Evolutionary conservation across 352 stramenopile species (phyloP), one percentile per base, ranked within the genome.

Genomic region (Pythium diclinum): DNA sequence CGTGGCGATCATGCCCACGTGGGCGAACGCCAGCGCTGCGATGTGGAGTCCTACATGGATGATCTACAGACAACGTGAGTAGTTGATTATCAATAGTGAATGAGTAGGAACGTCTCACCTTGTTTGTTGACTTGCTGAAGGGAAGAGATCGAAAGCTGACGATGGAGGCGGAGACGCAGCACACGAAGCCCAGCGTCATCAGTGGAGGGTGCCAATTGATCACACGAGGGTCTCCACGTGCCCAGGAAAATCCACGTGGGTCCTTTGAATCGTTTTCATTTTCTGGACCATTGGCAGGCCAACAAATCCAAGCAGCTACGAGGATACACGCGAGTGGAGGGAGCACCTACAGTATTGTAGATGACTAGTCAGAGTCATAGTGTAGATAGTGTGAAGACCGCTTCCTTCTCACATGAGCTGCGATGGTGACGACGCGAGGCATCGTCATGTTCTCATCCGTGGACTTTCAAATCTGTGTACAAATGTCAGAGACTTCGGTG

Each of bases 201-300:
- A 96, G 75, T 48, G 91, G 55, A 49, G 87, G 87, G 68, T 96
- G 87, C 86, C 87, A 96, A 56, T 93, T 93, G 71, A 95, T 94
- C 54, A 96, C 84, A 28, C 36, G 36, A 14, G 36, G 10, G 11
- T 42, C 36, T n/a, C 36, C 36, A 14, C 13, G 9, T 17, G 13
- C 10, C 36, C 36, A 42, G 1, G 9, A 42, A 42, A 42, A 14
- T 11, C 36, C 36, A 16, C 4, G 5, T 16, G 3, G 4, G 36
- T 14, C 16, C 2, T 17, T 17, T 11, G 36, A 17, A 9, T 38
- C 6, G 33, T 5, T 38, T 38, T 1, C 7, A 38, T 13, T 9
- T 38, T 1, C 10, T 13, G 10, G 0, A 6, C 10, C 33, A 10
- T 13, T 2, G 33, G 4, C 25, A 28, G 25, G 25, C 1, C 1